phyloP scores from a whole-genome alignment of 352 stramenopile species.

The Pythium apleroticum region DNA sequence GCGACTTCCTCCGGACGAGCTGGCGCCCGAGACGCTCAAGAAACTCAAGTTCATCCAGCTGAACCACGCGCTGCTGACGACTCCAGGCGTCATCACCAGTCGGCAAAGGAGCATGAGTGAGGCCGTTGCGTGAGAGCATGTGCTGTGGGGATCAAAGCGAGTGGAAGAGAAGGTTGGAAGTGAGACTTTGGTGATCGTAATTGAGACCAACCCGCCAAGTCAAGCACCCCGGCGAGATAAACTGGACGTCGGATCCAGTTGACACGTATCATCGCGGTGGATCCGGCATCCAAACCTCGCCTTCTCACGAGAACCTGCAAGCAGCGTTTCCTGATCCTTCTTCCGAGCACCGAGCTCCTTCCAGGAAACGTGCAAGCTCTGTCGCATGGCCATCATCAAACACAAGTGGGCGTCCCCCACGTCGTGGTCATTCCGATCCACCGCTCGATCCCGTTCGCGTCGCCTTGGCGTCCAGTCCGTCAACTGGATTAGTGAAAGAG shows the following conservation, averaged over 20 bases:
- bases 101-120: not conserved
- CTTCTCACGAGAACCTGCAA: not conserved
- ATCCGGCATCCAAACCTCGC: not conserved
- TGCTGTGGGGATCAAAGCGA: not conserved
- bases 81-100: too few relatives aligned
- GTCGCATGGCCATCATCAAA: not conserved
- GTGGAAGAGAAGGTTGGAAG: not conserved
- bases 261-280: not conserved
- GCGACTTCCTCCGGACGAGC: not conserved
- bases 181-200: not conserved
- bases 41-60: conserved; percentile 25
- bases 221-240: not conserved
- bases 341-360: not conserved
- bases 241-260: not conserved
- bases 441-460: not conserved
- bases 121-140: not conserved
- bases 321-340: not conserved
- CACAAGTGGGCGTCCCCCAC: too few relatives aligned
- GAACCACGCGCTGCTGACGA: conserved; percentile 17
- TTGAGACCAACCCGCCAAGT: not conserved
- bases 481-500: not conserved
- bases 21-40: conserved; percentile 1
- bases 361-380: not conserved
- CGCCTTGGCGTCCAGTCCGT: not conserved
- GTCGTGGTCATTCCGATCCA: not conserved